Percentiles rank a stretch among this genome's conserved stretches.
phyloP scores from a whole-genome alignment of 345 rosid species.

The Gossypium ekmanianum region DNA sequence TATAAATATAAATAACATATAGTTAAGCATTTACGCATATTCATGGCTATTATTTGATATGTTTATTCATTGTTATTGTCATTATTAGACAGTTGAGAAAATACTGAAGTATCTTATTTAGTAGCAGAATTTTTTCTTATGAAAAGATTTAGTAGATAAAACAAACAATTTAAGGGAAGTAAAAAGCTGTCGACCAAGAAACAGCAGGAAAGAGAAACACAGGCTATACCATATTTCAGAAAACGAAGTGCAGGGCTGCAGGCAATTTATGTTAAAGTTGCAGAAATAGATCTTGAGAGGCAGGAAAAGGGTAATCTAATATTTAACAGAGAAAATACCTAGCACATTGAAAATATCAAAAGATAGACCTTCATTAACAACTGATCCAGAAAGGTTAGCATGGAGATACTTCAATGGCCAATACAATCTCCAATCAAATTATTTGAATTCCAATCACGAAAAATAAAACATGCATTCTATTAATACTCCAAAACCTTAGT shows the following conservation, averaged over 20 bases:
- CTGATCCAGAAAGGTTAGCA: neutral
- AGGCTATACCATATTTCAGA: neutral
- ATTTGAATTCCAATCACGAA: slow-evolving; percentile 8
- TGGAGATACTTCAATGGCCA: neutral
- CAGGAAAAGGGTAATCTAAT: neutral
- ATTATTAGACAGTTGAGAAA: neutral
- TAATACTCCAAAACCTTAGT: slow-evolving; percentile 7
- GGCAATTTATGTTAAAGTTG: neutral
- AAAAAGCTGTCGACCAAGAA: neutral
- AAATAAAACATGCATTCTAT: neutral
- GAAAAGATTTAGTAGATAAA: neutral
- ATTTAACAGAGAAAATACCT: neutral
- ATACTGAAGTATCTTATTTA: neutral
- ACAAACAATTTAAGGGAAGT: neutral
- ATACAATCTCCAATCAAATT: neutral
- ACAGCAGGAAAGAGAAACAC: neutral
- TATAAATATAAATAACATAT: neutral
- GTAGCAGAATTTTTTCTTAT: neutral
- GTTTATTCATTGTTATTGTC: neutral
- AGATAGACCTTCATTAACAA: neutral
- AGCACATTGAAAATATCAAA: neutral
- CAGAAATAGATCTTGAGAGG: neutral
- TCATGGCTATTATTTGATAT: too few species aligned
- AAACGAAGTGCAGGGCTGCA: neutral
- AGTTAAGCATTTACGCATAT: neutral